Conservation (phyloP, 768 basidiomycete species). For the Mrakia frigida region DNA sequence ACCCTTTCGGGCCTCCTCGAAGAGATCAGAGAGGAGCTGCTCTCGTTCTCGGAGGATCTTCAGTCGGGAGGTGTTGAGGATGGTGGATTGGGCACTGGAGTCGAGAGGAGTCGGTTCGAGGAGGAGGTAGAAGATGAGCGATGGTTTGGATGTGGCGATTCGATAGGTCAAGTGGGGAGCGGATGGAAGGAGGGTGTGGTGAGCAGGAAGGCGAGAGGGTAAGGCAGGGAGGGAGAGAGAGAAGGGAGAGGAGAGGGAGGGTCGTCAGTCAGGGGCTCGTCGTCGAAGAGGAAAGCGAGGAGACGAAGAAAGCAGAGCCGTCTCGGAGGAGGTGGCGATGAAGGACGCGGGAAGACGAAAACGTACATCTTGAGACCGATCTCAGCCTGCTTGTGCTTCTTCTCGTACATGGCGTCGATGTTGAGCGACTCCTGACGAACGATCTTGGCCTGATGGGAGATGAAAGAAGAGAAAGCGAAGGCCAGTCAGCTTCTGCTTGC, state of each 20-base stretch:
- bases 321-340: no score
- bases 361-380: slow-evolving; percentile 93
- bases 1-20: slow-evolving; percentile 62
- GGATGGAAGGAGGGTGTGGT: background rate
- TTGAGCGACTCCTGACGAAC: slow-evolving; percentile 93
- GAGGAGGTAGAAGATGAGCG: background rate
- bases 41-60: slow-evolving; percentile 83
- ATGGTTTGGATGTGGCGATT: no score
- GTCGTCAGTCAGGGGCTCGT: background rate
- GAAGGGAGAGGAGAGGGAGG: background rate
- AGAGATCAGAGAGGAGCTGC: slow-evolving; percentile 84
- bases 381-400: slow-evolving; percentile 90
- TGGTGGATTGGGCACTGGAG: slow-evolving; percentile 80
- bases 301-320: background rate
- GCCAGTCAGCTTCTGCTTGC: background rate
- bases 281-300: background rate
- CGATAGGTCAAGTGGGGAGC: background rate
- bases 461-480: background rate
- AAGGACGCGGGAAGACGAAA: background rate
- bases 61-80: slow-evolving; percentile 93
- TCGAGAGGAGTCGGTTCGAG: background rate
- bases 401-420: slow-evolving; percentile 90
- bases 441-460: slow-evolving; percentile 69
- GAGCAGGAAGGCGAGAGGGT: slow-evolving; percentile 3
- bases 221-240: background rate